These are phyloP conservation scores for Otatea glauca DNA, from an alignment of 176 grass and related monocot genomes.

Conservation along the genomic window DNA sequence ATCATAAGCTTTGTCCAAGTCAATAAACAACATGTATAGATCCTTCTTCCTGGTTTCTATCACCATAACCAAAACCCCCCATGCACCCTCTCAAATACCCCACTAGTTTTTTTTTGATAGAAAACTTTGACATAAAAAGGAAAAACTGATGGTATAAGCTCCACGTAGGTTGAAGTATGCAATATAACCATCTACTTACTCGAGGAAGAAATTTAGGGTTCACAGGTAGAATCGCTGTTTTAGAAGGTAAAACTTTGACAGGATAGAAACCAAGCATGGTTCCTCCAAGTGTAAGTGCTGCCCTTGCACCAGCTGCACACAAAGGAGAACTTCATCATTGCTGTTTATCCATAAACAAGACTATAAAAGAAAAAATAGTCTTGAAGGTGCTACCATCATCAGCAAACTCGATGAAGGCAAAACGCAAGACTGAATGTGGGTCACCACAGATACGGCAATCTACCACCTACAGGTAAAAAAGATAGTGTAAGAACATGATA, in stretches of 20 bases:
- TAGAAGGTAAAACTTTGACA: slow-evolving; percentile 92
- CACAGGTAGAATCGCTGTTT: slow-evolving; percentile 90
- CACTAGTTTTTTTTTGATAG: neutral
- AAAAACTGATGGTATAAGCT: slow-evolving; percentile 2
- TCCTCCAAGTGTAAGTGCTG: slow-evolving; percentile 71
- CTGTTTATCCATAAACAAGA: slow-evolving; percentile 35
- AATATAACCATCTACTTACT: slow-evolving; percentile 43
- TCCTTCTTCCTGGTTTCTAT: no score
- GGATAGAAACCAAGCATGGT: slow-evolving; percentile 82
- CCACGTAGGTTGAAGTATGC: slow-evolving; percentile 6
- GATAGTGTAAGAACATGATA: slow-evolving; percentile 12
- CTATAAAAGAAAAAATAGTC: slow-evolving; percentile 26
- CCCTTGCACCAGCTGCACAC: slow-evolving; percentile 76
- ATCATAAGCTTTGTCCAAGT: no score
- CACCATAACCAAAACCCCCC: no score
- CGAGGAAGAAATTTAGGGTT: slow-evolving; percentile 92
- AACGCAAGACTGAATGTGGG: slow-evolving; percentile 82
- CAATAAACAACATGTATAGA: no score
- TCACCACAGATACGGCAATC: slow-evolving; percentile 97
- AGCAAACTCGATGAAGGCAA: slow-evolving; percentile 96
- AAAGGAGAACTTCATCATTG: slow-evolving; percentile 32
- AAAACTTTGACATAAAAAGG: neutral
- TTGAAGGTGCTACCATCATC: slow-evolving; percentile 63
- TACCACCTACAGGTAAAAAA: slow-evolving; percentile 63
- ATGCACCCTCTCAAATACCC: no score